Evolutionary conservation across 116 monocot species (phyloP), one percentile per base, ranked within the genome.

Genomic region (Papilionanthe hybrid): DNA sequence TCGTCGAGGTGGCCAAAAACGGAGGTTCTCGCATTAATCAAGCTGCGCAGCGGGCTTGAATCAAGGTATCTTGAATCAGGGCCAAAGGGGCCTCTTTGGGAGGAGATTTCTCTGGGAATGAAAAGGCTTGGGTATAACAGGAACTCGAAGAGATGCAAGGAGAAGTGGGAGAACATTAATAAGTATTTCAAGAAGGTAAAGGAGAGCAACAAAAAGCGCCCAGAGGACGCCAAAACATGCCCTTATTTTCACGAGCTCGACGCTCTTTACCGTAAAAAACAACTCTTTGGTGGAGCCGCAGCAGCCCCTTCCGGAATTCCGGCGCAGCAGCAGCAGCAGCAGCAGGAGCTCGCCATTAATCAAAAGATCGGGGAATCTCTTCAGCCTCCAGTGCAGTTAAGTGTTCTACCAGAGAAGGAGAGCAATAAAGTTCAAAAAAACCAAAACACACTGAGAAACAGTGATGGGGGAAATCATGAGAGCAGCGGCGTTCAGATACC

Each of bases 101-200:
- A 86, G 69, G 86, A 82, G 86, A 82, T 86, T 18, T 79, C 82
- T 37, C 25, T 77, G 5, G 30, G 72, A 9, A 86, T 86, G 86
- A 53, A 82, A 42, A 42, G 72, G 63, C 47, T 82, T 10, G 86
- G 86, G 1, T 86, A 81, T 49, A 55, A 55, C 47, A 76, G 82
- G 72, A 86, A 79, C 48, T 44, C 86, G 1, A 86, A 86, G 82
- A 43, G 86, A 32, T 86, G 86, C 49, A 86, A 86, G 77, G 86
- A 86, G 86, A 86, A 86, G 77, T 86, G 86, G 86, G 86, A 86
- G 82, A 86, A 86, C 72, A 86, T 86, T 72, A 86, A 86, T 72
- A 86, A 86, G 65, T 86, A 86, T 76, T 86, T 79, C 76, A 76
- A 77, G 28, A 86, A 86, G 79, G 76, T 82, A 10, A 86, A 86